Evolutionary conservation across 2,329 filamentous ascomycete genomes (phyloP).

Genomic region (Monilinia polystroma): DNA sequence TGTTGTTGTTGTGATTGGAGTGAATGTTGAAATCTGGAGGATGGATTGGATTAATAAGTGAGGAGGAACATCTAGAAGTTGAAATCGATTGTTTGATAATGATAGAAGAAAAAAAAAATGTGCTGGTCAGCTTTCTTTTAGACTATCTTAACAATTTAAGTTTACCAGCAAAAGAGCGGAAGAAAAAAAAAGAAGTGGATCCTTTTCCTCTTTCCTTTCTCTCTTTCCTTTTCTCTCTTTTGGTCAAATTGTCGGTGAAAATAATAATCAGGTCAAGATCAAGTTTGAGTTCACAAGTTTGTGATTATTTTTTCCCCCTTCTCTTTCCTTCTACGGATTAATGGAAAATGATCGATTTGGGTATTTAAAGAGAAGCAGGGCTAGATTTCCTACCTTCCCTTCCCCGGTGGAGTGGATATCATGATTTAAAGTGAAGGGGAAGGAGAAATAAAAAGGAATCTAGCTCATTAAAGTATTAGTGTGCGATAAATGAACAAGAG

Average conservation of each 20-base stretch:
- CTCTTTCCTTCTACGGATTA: not conserved
- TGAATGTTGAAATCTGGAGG: no score
- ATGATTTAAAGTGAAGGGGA: not conserved
- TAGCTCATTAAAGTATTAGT: not conserved
- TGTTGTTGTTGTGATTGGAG: no score
- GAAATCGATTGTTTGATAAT: not conserved
- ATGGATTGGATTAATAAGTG: no score
- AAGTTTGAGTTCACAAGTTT: not conserved
- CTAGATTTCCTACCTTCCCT: conserved; percentile 11
- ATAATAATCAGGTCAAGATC: not conserved
- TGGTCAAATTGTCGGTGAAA: conserved; percentile 17
- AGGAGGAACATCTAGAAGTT: conserved; percentile 1
- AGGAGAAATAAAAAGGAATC: not conserved
- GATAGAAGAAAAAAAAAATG: not conserved
- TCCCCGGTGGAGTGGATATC: conserved; percentile 15
- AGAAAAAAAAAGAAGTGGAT: not conserved
- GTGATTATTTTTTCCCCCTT: no score
- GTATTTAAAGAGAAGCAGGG: not conserved
- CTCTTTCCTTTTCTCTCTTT: not conserved
- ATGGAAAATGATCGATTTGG: not conserved
- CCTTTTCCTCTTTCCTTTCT: not conserved
- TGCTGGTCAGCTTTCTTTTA: conserved; percentile 13
- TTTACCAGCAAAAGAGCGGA: conserved; percentile 16
- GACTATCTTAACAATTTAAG: not conserved
- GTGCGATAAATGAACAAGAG: not conserved